These are phyloP conservation scores for Cocos nucifera DNA, from an alignment of 176 grass and related monocot species.

Conservation along the genomic window DNA sequence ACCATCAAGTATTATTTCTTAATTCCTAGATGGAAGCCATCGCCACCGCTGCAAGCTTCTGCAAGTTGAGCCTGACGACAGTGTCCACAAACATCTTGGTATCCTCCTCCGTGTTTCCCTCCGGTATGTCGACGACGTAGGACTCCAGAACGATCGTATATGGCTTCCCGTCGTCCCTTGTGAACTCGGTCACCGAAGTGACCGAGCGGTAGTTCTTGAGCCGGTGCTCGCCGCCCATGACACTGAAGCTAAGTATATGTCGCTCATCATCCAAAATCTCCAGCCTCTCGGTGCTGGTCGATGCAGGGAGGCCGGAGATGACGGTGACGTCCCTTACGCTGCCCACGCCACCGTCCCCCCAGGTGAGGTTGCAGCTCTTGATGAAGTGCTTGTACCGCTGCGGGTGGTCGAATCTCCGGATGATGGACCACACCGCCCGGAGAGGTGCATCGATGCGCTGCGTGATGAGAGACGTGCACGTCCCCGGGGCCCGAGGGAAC, in stretches of 20 bases:
- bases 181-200: constrained; percentile 88
- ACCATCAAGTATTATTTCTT: too few relatives aligned
- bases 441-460: constrained; percentile 76
- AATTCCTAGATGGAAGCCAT: constrained; percentile 5
- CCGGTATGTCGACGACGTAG: constrained; percentile 84
- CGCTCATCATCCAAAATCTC: constrained; percentile 90
- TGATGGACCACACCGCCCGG: constrained; percentile 60
- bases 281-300: constrained; percentile 81
- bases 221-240: constrained; percentile 86
- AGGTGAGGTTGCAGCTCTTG: constrained; percentile 44
- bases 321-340: constrained; percentile 88
- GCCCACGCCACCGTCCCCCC: constrained; percentile 70
- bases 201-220: constrained; percentile 92
- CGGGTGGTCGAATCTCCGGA: constrained; percentile 58
- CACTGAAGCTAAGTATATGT: constrained; percentile 86
- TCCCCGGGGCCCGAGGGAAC: constrained; percentile 27
- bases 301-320: constrained; percentile 74
- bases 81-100: constrained; percentile 92
- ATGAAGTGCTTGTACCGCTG: constrained; percentile 99
- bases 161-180: background rate
- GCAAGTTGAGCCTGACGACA: constrained; percentile 88
- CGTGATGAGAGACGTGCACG: constrained; percentile 77
- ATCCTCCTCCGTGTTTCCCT: constrained; percentile 81
- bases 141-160: constrained; percentile 87
- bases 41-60: constrained; percentile 68